These are phyloP conservation scores for Naganishia randhawae DNA, from an alignment of 768 basidiomycete species.

Conservation along the genomic window DNA sequence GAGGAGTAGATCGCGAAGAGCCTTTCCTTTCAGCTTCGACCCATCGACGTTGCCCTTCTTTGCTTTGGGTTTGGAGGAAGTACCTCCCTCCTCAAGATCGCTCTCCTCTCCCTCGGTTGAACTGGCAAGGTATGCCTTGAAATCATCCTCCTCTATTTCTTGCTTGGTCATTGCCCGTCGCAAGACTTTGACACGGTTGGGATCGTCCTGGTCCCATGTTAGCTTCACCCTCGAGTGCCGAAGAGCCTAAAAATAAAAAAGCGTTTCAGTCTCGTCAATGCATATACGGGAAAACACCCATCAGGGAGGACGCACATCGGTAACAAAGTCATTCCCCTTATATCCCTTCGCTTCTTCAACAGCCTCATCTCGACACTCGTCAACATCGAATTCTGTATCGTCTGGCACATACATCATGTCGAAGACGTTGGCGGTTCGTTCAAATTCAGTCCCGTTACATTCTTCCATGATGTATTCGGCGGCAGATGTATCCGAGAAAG, in stretches of 20 bases:
- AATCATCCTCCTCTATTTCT: conserved; percentile 88
- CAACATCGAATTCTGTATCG: conserved; percentile 76
- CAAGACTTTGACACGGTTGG: conserved; percentile 74
- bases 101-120: conserved; percentile 55
- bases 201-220: conserved; percentile 97
- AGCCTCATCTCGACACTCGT: conserved; percentile 72
- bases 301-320: conserved; percentile 65
- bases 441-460: conserved; percentile 89
- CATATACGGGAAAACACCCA: neutral
- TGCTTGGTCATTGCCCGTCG: conserved; percentile 72
- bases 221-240: conserved; percentile 97
- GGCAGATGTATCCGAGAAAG: conserved; percentile 73
- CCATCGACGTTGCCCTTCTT: conserved; percentile 48
- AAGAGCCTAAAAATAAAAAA: conserved; percentile 62
- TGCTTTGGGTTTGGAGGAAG: conserved; percentile 1
- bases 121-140: conserved; percentile 71
- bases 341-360: conserved; percentile 63
- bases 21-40: conserved; percentile 47
- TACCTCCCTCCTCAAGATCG: conserved; percentile 20
- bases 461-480: conserved; percentile 77
- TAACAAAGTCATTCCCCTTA: conserved; percentile 81
- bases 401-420: conserved; percentile 92
- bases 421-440: conserved; percentile 92
- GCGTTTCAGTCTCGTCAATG: neutral
- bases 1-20: conserved; percentile 70